Base-by-base conservation (phyloP, 2,329 filamentous ascomycete genomes). In the Tolypocladium nubicola region DNA sequence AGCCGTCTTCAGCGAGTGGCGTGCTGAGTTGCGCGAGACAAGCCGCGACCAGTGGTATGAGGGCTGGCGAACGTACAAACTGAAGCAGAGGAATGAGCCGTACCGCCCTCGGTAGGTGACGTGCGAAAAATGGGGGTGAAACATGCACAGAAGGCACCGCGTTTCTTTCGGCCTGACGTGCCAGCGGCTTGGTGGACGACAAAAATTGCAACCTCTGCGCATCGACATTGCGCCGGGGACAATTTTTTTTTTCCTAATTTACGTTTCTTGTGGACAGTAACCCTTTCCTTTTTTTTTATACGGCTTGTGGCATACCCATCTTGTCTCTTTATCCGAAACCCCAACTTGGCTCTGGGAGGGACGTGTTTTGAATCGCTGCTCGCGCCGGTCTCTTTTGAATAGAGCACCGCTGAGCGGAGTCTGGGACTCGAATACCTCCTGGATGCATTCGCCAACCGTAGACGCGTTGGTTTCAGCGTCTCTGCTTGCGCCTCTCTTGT, bases 11-110 rank as follows among this genome's bases (percentile, higher is more conserved):
- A 85, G 79, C 62, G 93, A 97, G 68, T 99, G 94, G 94, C 87
- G 93, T 54, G 82, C 82, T 49, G 94, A 99, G 69, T 79, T 99
- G 59, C 87, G 93, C 60, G 90, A 96, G 71, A 88, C 90, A 55
- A 96, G 90, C 71, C 84, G 90, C 57, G 91, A 96, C 68, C 83
- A 91, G 65, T 97, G 91, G 90, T 97, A 97, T 66, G 93, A 97
- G 73, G 86, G 89, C 65, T 97, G 93, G 94, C 85, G 94, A 73
- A 97, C 84, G 10, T 86, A 77, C 72, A 77, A 83, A 57, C 79
- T 87, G 62, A 85, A 85, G 73, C 74, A 78, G 61, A 75, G 77
- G 57, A 75, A 80, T 58, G 66, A 73, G n/a, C 65, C 70, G 21
- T 67, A 68, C 61, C 70, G 68, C 58, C 68, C 67, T 53, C 65